Percentiles rank a stretch among this genome's conserved stretches.
phyloP scores from a whole-genome alignment of 2,329 filamentous ascomycete genomes.

The Alternaria triticina region DNA sequence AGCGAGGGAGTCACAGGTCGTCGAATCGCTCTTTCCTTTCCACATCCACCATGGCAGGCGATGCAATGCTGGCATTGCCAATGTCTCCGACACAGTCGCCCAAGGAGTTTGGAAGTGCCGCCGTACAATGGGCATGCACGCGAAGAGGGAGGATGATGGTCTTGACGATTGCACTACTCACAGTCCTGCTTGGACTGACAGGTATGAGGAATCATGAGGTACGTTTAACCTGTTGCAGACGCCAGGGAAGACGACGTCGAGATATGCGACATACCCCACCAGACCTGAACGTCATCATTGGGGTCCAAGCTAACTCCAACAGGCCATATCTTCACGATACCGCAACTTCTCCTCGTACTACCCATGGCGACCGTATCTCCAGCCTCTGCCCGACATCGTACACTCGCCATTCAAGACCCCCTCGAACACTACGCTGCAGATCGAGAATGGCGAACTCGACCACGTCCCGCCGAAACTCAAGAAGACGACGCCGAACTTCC shows the following conservation, averaged over 20 bases:
- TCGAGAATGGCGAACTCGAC: conserved; percentile 41
- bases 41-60: conserved; percentile 26
- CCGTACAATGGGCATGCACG: conserved; percentile 37
- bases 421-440: conserved; percentile 42
- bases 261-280: neutral
- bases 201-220: conserved; percentile 30
- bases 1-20: neutral
- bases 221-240: neutral
- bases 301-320: conserved; percentile 3
- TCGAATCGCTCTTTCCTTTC: neutral
- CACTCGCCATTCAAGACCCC: conserved; percentile 37
- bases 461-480: conserved; percentile 36
- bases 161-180: conserved; percentile 25
- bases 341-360: conserved; percentile 33
- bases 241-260: neutral
- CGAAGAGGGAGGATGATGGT: conserved; percentile 38
- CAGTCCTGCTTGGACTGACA: conserved; percentile 27
- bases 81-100: conserved; percentile 35
- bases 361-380: conserved; percentile 39
- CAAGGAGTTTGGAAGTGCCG: conserved; percentile 32
- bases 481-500: conserved; percentile 53
- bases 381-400: conserved; percentile 30
- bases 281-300: neutral
- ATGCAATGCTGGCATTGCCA: conserved; percentile 30
- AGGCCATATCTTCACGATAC: conserved; percentile 37